Evolutionary conservation across 495 filamentous ascomycete species (phyloP), one percentile per base, ranked within the genome.

Genomic region (Astrothelium macrocarpum): DNA sequence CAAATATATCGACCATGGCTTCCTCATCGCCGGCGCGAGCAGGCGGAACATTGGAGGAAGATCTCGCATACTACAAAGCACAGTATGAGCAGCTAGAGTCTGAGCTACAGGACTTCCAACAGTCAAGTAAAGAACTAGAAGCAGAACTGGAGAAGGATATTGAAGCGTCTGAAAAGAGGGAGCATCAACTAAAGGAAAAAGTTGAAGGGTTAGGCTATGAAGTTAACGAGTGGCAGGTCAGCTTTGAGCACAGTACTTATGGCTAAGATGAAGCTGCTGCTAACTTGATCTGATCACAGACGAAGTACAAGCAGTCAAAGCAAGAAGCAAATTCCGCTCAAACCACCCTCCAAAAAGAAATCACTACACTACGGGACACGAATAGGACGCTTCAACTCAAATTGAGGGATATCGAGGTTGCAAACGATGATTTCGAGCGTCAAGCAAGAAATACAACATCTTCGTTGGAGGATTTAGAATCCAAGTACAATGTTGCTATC

Each of bases 151-250:
- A 98, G 77, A 94, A 91, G 81, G 94, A 98, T 73, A 83, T 97
- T 58, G 95, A 98, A 73, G 89, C 90, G 25, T 90, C 91, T 43
- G 94, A 98, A 80, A 93, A 94, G 78, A 83, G 90, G 68, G 94
- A 98, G 74, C 82, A 90, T 63, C 80, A 84, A 63, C 75, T 97
- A 69, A 84, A 90, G 72, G 87, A 93, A 73, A 96, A 94, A 77
- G 86, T 89, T 1, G 94, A 97, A 70, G 80, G 77, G 29, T 73
- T 96, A 69, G 83, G 82, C 62, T 97, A 90, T 70, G 91, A 97
- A 71, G 91, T 93, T 0, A 92, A 96, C 23, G 94, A 98, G 76
- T 98, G 94, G 94, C 97, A 98, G 85, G 92, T 96, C 79, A 71
- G 84, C 70, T 46, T 56, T 7, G 29, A n/a, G 5, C 25, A 29